phyloP scores from a whole-genome alignment of 805 yeast species.

The Yarrowia sp. region DNA sequence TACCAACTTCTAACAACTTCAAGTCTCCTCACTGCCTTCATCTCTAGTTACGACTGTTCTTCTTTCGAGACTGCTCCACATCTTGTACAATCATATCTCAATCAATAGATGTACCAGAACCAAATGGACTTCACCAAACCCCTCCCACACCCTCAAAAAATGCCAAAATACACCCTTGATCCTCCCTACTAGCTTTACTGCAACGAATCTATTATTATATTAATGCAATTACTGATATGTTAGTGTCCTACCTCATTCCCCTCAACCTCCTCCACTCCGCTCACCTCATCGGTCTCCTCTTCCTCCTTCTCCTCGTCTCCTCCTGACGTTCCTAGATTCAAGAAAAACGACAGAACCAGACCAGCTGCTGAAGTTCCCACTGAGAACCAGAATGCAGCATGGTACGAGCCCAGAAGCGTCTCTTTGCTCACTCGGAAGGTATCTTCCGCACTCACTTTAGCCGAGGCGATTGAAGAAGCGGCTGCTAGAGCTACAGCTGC shows the following conservation, averaged over 20 bases:
- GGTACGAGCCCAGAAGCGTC: conserved; percentile 42
- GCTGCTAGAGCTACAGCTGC: conserved; percentile 56
- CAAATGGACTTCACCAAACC: too few species aligned
- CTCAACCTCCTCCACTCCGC: not conserved
- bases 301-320: conserved; percentile 12
- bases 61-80: too few species aligned
- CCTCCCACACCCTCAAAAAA: too few species aligned
- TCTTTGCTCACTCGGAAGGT: conserved; percentile 38
- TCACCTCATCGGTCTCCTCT: not conserved
- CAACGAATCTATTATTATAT: not conserved
- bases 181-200: too few species aligned
- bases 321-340: conserved; percentile 49
- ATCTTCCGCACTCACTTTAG: conserved; percentile 39
- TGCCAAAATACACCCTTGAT: too few species aligned
- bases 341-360: conserved; percentile 48
- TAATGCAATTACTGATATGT: not conserved
- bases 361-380: conserved; percentile 51
- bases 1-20: too few species aligned
- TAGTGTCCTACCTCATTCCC: too few species aligned
- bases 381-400: conserved; percentile 52
- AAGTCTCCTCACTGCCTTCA: too few species aligned
- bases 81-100: too few species aligned
- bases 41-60: too few species aligned
- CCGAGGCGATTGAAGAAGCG: conserved; percentile 51
- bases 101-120: too few species aligned